Evolutionary conservation across 495 filamentous ascomycete species (phyloP), one percentile per base, ranked within the genome.

Genomic region (Entonaema liquescens): DNA sequence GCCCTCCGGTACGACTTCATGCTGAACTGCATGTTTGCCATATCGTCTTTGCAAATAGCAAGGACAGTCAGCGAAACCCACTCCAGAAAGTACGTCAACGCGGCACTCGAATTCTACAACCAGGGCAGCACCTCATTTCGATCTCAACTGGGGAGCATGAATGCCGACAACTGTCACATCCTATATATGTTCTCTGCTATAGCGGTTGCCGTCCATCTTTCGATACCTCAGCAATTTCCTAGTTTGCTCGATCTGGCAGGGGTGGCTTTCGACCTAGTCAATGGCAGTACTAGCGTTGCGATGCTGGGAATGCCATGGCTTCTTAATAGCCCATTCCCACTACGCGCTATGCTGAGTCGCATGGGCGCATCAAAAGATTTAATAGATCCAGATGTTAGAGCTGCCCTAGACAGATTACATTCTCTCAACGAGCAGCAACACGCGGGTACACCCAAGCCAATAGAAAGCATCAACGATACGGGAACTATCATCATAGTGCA

Each of bases 111-210:
- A 42, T 73, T 71, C 31, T 74, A 78, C 42, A 75, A 80, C 31
- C 72, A 63, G 42, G 77, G 73, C 3, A 79, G 77, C 57, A 74
- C 59, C 15, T 71, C 71, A 5, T 80, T 80, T 69, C 75, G 78
- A 13, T 68, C 44, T 15, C 59, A 76, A 5, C 40, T 80, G 3
- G 50, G 59, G 25, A 76, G 35, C 25, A 72, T 80, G 68, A 74
- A 74, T 26, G 21, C 59, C 11, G 68, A 74, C 0, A 79, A 77
- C 13, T 55, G 64, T 50, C 71, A 75, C 42, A 38, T 71, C 33
- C 35, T 80, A 12, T 79, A 78, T 61, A 75, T 78, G 58, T 80
- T 76, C 65, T 77, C 78, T 21, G 70, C 71, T 53, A 67, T 79
- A 52, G 72, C 78, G 31, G 63, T 72, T 4, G 60, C 71, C n/a